A percentile compares a stretch with the other conserved stretches of the same genome.
These are phyloP conservation scores for Pezizomycotina sp. DNA, from an alignment of 2,329 filamentous ascomycete genomes.

Conservation along the genomic window DNA sequence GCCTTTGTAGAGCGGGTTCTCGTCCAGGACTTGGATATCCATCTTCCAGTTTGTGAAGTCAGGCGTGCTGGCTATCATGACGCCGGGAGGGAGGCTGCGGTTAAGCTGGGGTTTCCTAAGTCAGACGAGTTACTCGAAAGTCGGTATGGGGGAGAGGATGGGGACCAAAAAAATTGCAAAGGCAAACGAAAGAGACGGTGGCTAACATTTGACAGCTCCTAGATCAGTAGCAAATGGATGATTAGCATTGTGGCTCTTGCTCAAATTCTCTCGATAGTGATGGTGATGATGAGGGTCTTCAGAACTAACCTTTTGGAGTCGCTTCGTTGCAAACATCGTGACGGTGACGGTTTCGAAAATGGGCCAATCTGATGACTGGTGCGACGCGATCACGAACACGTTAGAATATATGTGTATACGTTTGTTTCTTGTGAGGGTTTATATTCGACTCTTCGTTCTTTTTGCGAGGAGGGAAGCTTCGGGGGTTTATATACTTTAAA, in stretches of 20 bases:
- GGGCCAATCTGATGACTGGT: conserved; percentile 2
- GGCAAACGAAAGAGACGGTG: conserved; percentile 1
- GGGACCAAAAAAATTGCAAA: not conserved
- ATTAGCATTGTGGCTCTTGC: conserved; percentile 21
- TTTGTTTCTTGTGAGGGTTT: not conserved
- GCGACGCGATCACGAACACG: too few species aligned
- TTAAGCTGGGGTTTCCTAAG: conserved; percentile 34
- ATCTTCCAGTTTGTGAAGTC: conserved; percentile 80
- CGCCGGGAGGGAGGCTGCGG: conserved; percentile 46
- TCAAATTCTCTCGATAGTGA: conserved; percentile 2
- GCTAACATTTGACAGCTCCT: conserved; percentile 41
- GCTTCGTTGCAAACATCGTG: conserved; percentile 23
- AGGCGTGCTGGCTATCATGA: conserved; percentile 63
- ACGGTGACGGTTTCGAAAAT: conserved; percentile 5
- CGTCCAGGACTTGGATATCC: conserved; percentile 79
- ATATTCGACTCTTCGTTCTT: not conserved
- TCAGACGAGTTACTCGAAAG: not conserved
- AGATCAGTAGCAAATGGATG: conserved; percentile 5
- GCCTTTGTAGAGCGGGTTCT: conserved; percentile 70
- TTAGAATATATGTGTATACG: too few species aligned
- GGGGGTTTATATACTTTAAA: too few species aligned
- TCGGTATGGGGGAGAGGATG: not conserved
- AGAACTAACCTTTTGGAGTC: conserved; percentile 31
- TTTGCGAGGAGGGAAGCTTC: not conserved
- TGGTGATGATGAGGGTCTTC: conserved; percentile 23